phyloP scores from a whole-genome alignment of 768 basidiomycete genomes.

The Leucocoprinus sp. region DNA sequence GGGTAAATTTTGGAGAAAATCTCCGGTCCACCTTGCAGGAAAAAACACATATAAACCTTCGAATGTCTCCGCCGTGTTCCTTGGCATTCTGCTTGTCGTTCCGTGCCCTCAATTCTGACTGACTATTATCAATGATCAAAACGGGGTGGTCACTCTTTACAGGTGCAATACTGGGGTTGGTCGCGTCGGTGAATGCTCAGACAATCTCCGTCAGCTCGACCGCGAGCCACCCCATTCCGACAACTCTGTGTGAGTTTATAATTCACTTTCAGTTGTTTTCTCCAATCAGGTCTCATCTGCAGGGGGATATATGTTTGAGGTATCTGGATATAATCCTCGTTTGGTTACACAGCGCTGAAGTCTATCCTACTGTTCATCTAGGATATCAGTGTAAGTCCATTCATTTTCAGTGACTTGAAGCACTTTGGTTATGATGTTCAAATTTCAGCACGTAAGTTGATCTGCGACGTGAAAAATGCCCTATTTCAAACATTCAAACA shows the following conservation, averaged over 20 bases:
- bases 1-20: not conserved
- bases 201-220: constrained; percentile 36
- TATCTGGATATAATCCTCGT: constrained; percentile 13
- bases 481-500: not conserved
- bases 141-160: constrained; percentile 1
- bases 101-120: not conserved
- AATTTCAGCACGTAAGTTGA: constrained; percentile 32
- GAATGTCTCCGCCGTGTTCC: not conserved
- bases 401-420: not conserved
- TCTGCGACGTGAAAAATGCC: not conserved
- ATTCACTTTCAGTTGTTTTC: not conserved
- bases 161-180: constrained; percentile 2
- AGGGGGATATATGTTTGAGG: constrained; percentile 50
- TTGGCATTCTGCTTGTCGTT: not conserved
- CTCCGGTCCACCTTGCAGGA: not conserved
- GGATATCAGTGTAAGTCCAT: constrained; percentile 53
- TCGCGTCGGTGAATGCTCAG: constrained; percentile 3
- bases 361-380: constrained; percentile 15
- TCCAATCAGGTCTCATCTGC: not conserved
- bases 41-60: not conserved
- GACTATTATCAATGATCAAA: not conserved
- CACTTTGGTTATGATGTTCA: not conserved
- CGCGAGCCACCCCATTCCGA: constrained; percentile 44
- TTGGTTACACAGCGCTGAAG: not conserved
- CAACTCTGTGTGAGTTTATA: constrained; percentile 39